Conservation (phyloP, 352 stramenopile species). For the Pythium sp. region DNA sequence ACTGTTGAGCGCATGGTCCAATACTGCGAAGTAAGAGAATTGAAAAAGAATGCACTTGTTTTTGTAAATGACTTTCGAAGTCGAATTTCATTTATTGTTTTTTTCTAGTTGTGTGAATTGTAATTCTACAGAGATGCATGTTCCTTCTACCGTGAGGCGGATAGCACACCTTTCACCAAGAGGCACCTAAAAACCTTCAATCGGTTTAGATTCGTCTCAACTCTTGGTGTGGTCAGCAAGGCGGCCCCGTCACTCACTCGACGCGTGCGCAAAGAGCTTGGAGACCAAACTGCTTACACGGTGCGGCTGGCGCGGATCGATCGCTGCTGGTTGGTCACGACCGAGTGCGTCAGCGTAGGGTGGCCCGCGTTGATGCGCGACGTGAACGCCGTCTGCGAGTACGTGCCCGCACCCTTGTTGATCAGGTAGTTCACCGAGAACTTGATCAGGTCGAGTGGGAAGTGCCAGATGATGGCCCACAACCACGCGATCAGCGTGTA, state of each 20-base stretch:
- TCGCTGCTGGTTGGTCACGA: slow-evolving; percentile 56
- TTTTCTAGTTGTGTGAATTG: slow-evolving; percentile 13
- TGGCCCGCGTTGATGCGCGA: slow-evolving; percentile 76
- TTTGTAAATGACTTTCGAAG: slow-evolving; percentile 12
- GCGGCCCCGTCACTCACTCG: neutral
- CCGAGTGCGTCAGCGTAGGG: slow-evolving; percentile 58
- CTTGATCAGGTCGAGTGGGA: slow-evolving; percentile 76
- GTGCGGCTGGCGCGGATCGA: slow-evolving; percentile 67
- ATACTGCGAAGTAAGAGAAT: neutral
- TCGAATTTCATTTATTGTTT: slow-evolving; percentile 14
- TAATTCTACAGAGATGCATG: slow-evolving; percentile 37
- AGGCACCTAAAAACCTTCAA: slow-evolving; percentile 17
- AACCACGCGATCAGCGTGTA: slow-evolving; percentile 70
- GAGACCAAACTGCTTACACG: slow-evolving; percentile 29
- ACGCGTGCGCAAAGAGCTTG: neutral
- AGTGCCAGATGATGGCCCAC: slow-evolving; percentile 68
- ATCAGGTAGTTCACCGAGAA: slow-evolving; percentile 68
- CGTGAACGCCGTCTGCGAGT: slow-evolving; percentile 61
- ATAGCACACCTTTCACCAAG: slow-evolving; percentile 3
- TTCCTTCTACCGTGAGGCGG: slow-evolving; percentile 6
- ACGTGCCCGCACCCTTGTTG: slow-evolving; percentile 45
- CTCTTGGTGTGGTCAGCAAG: neutral
- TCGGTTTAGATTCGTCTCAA: slow-evolving; percentile 14
- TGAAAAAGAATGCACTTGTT: neutral
- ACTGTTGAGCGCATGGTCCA: neutral